These are phyloP conservation scores for Leccinellum rugosiceps DNA, from an alignment of 768 basidiomycete genomes.

Conservation along the genomic window DNA sequence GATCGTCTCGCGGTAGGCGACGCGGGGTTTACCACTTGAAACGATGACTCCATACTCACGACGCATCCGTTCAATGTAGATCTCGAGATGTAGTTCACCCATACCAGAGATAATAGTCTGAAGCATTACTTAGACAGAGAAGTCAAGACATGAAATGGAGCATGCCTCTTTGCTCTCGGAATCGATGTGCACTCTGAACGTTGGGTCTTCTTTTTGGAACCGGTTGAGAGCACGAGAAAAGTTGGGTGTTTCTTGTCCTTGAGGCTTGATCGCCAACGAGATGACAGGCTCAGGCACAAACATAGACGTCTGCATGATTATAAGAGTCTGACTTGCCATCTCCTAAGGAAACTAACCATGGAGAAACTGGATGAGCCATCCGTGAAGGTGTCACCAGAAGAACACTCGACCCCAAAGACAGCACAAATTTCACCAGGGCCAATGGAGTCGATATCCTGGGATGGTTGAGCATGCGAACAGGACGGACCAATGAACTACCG, in stretches of 20 bases:
- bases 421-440: slow-evolving; percentile 99
- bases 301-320: slow-evolving; percentile 78
- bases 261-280: slow-evolving; percentile 89
- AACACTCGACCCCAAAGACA: slow-evolving; percentile 98
- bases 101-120: slow-evolving; percentile 99
- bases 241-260: slow-evolving; percentile 90
- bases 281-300: slow-evolving; percentile 98
- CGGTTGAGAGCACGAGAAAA: slow-evolving; percentile 96
- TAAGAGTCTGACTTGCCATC: background rate
- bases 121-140: background rate
- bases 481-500: slow-evolving; percentile 13
- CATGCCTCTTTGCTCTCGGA: slow-evolving; percentile 87
- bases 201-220: slow-evolving; percentile 99
- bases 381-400: slow-evolving; percentile 96
- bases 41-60: slow-evolving; percentile 96
- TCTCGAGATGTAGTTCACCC: slow-evolving; percentile 98
- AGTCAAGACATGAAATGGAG: background rate
- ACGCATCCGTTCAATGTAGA: slow-evolving; percentile 98
- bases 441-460: slow-evolving; percentile 84
- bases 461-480: background rate
- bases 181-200: slow-evolving; percentile 97
- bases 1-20: slow-evolving; percentile 95
- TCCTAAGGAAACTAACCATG: slow-evolving; percentile 59
- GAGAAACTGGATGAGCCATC: slow-evolving; percentile 88
- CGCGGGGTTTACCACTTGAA: slow-evolving; percentile 91